These are phyloP conservation scores for Solanum pimpinellifolium DNA, from an alignment of 257 asterid genomes.

Conservation along the genomic window DNA sequence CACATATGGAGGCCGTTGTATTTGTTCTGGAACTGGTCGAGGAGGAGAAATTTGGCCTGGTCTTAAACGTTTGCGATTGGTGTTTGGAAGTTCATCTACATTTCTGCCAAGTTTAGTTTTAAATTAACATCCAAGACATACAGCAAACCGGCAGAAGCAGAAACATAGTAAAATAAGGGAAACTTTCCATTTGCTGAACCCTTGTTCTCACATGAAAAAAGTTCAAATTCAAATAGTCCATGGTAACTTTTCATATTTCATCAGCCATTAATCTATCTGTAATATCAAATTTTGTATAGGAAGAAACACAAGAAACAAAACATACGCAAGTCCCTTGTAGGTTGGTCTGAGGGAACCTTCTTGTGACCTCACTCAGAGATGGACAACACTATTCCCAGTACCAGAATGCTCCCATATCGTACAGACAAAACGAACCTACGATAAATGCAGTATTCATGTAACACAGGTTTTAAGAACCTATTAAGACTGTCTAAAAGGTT, in stretches of 20 bases:
- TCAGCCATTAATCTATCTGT: not conserved
- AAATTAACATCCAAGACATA: not conserved
- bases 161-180: not conserved
- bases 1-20: slow-evolving; percentile 76
- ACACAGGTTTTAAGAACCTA: not conserved
- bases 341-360: not conserved
- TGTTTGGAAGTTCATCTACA: slow-evolving; percentile 32
- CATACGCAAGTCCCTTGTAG: not conserved
- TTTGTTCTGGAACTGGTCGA: slow-evolving; percentile 72
- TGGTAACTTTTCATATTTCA: not conserved
- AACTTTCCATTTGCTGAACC: not conserved
- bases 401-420: not conserved
- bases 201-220: not conserved
- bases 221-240: not conserved
- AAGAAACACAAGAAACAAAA: not conserved
- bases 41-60: slow-evolving; percentile 83
- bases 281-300: not conserved
- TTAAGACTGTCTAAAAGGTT: not conserved
- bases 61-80: slow-evolving; percentile 42
- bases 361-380: not conserved
- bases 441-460: not conserved
- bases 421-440: not conserved
- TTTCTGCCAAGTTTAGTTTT: slow-evolving; percentile 26
- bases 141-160: not conserved
- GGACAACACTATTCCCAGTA: not conserved